These are phyloP conservation scores for Daldinia loculata DNA, from an alignment of 495 filamentous ascomycete genomes.

Conservation along the genomic window DNA sequence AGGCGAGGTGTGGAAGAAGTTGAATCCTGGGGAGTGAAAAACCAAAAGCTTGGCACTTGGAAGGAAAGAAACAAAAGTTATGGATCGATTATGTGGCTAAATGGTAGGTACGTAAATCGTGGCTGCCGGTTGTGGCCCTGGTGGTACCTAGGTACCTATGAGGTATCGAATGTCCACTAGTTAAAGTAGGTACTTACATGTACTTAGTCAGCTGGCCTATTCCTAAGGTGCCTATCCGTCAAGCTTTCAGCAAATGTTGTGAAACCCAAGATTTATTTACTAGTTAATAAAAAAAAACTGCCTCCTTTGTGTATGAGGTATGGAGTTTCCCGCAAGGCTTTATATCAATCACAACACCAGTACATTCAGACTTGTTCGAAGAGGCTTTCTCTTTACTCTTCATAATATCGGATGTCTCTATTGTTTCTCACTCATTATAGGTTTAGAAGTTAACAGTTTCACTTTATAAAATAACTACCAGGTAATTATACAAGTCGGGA, in stretches of 20 bases:
- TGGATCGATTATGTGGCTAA: too few relatives aligned
- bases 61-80: too few relatives aligned
- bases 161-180: too few relatives aligned
- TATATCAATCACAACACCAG: not conserved
- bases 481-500: not conserved
- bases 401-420: not conserved
- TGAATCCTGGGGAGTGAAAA: too few relatives aligned
- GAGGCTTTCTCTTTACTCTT: not conserved
- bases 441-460: not conserved
- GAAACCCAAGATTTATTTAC: conserved; percentile 15
- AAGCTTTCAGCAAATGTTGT: conserved; percentile 14
- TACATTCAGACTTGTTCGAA: not conserved
- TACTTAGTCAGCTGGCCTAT: not conserved
- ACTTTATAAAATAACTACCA: not conserved
- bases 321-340: not conserved
- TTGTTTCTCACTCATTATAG: not conserved
- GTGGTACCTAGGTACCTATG: too few relatives aligned
- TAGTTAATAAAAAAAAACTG: not conserved
- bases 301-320: not conserved
- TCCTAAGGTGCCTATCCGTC: not conserved
- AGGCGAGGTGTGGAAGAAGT: too few relatives aligned
- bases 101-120: too few relatives aligned
- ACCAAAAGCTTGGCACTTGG: too few relatives aligned
- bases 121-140: too few relatives aligned
- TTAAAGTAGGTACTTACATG: too few relatives aligned